Evolutionary conservation across 2,329 filamentous ascomycete species (phyloP), one percentile per base, ranked within the genome.

Genomic region (Zopfia rhizophila): DNA sequence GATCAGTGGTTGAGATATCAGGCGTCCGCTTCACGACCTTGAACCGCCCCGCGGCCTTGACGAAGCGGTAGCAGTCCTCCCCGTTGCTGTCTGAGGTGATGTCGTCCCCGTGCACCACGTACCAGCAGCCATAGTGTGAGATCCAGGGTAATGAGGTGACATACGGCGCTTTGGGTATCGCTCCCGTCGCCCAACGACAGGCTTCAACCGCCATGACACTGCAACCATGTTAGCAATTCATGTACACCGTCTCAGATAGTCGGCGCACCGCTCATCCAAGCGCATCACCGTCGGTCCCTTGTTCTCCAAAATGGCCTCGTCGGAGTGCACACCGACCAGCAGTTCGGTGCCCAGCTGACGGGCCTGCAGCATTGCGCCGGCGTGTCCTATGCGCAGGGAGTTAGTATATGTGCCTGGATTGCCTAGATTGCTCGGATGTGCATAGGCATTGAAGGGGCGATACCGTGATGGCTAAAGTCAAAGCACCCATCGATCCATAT

Each of bases 401-500:
- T 43, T 17, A 38, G 24, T 28, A 24, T 41, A 40, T 17, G 24
- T 17, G 18, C 14, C 12, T 14, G 37, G 14, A 7, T 8, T 27
- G 43, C 51, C 22, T 44, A 53, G 19, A 30, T 14, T 17, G 18
- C 11, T 25, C 14, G 18, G 10, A 32, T n/a, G 16, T 24, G 8
- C 8, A 13, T 27, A 39, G n/a, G 16, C n/a, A 28, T 7, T 7
- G 6, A 17, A 36, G 14, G 6, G 18, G 21, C 56, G n/a, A 16
- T 73, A 91, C 90, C 94, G 72, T 97, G 94, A 72, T 99, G 94
- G 76, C 92, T 95, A 75, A 99, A 99, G 78, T 99, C 94, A 77
- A 97, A 99, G 80, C 94, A 99, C 53, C 94, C 94, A 72, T 99
- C 94, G 18, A 99, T 89, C 95, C 95, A 99, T 65, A 99, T 90